Evolutionary conservation across 306 rosid species (phyloP).

Genomic region (Pterocarpus santalinus): DNA sequence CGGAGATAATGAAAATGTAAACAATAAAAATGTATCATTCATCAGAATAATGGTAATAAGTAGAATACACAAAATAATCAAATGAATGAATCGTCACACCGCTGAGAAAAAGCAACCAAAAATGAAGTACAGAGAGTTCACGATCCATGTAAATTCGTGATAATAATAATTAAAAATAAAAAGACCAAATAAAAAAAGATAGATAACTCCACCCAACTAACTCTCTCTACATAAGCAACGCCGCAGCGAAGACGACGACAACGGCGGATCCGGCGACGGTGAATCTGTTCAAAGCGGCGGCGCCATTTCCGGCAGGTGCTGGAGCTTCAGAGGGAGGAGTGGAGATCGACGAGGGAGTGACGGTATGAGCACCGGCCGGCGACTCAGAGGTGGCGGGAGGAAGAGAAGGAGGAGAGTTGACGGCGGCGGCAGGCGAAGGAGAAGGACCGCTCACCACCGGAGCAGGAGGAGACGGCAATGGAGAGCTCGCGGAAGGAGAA

Average conservation of each 20-base stretch:
- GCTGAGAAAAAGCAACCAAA: slow-evolving; percentile 5
- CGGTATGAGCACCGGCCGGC: slow-evolving; percentile 34
- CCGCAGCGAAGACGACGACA: slow-evolving; percentile 21
- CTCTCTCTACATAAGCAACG: slow-evolving; percentile 44
- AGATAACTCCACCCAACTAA: not conserved
- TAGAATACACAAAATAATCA: slow-evolving; percentile 39
- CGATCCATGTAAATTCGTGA: slow-evolving; percentile 1
- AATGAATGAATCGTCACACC: slow-evolving; percentile 41
- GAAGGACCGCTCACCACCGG: slow-evolving; percentile 38
- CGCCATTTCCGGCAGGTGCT: not conserved
- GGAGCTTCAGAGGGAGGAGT: slow-evolving; percentile 46
- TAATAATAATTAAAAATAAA: not conserved
- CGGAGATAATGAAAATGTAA: not conserved
- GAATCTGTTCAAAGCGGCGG: slow-evolving; percentile 52
- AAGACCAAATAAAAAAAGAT: not conserved
- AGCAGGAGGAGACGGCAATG: slow-evolving; percentile 37
- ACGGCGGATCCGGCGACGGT: slow-evolving; percentile 48
- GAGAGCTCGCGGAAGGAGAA: slow-evolving; percentile 41
- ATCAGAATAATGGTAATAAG: slow-evolving; percentile 1
- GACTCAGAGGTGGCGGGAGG: slow-evolving; percentile 38
- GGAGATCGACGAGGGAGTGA: slow-evolving; percentile 53
- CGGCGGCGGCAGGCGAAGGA: slow-evolving; percentile 44
- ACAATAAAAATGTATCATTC: slow-evolving; percentile 31
- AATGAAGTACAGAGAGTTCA: slow-evolving; percentile 6
- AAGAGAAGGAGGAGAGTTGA: slow-evolving; percentile 57